Base-by-base conservation (phyloP, 768 basidiomycete genomes). In the Tricholoma furcatifolium region DNA sequence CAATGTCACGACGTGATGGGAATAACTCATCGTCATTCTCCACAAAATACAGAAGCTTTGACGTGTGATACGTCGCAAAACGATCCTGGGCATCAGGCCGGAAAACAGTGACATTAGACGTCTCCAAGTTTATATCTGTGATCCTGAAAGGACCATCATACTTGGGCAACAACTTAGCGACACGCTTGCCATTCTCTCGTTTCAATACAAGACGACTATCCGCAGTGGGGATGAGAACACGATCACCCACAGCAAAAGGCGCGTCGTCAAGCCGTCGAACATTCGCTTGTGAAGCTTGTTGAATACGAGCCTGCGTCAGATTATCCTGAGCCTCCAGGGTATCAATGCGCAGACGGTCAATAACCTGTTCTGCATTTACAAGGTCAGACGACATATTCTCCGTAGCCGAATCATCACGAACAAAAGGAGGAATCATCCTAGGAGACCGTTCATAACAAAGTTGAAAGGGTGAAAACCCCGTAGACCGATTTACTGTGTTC, bases 141-240 rank as follows among this genome's bases (percentile, higher is more conserved):
- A 76, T 50, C 0, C 0, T 24, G 49, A 62, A 71, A 0, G 66
- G 70, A 0, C 71, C 61, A 46, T 77, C 67, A n/a, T 43, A 71
- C 0, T 61, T 50, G 0, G 69, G 68, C 63, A 78, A 70, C 43
- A 75, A 75, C 42, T 77, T 77, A 0, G 71, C 69, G 0, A 67
- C 66, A 0, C 62, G 60, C 3, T 60, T 58, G 2, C 61, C 57
- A 2, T 62, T 63, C 5, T 35, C 41, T 0, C 52, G 21, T 21
- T 60, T 61, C 47, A 66, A 74, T 1, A 67, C 53, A 5, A 49
- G 45, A 0, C 58, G 15, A 0, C 60, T 51, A 23, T 72, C 43
- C 0, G 59, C 44, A 0, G 67, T 73, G 1, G 62, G 62, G 1
- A 75, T 54, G n/a, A 70, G 48, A 1, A 76, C 70, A 0, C 12